phyloP scores from a whole-genome alignment of 2,329 filamentous ascomycete genomes.

The Coniochaeta sp. region DNA sequence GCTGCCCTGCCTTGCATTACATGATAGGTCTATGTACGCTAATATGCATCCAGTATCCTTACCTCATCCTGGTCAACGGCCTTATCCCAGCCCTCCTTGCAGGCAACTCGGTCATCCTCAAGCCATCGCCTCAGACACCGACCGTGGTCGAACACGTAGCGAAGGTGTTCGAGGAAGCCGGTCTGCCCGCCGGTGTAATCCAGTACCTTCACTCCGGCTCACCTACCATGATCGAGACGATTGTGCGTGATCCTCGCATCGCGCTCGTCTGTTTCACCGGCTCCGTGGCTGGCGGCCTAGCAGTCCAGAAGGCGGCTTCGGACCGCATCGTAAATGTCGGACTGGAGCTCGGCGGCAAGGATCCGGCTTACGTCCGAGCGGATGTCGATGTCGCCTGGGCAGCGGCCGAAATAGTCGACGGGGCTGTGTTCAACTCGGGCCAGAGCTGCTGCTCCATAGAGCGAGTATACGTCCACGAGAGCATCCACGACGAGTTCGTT shows the following conservation, averaged over 20 bases:
- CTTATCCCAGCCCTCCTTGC: slow-evolving; percentile 84
- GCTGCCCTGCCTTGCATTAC: slow-evolving; percentile 20
- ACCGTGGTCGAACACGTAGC: slow-evolving; percentile 82
- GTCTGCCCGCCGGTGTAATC: slow-evolving; percentile 74
- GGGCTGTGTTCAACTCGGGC: slow-evolving; percentile 96
- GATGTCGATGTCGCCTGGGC: slow-evolving; percentile 90
- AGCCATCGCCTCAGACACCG: slow-evolving; percentile 91
- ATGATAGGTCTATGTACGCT: background rate
- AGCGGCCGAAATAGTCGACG: slow-evolving; percentile 90
- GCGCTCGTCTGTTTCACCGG: slow-evolving; percentile 88
- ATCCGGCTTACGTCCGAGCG: slow-evolving; percentile 78
- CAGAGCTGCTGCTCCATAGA: slow-evolving; percentile 95
- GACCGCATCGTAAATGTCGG: slow-evolving; percentile 81
- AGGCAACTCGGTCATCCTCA: slow-evolving; percentile 87
- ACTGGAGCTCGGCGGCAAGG: slow-evolving; percentile 89
- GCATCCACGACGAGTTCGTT: slow-evolving; percentile 77
- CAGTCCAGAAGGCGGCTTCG: slow-evolving; percentile 76
- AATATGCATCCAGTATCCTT: slow-evolving; percentile 63
- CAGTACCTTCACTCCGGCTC: slow-evolving; percentile 91
- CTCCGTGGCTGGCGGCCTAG: slow-evolving; percentile 78
- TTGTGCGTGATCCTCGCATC: slow-evolving; percentile 71
- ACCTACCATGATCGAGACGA: slow-evolving; percentile 64
- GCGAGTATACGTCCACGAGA: slow-evolving; percentile 81
- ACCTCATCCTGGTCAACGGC: slow-evolving; percentile 87
- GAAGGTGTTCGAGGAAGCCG: slow-evolving; percentile 69